These are phyloP conservation scores for Moringa oleifera DNA, from an alignment of 345 rosid species.

Conservation along the genomic window DNA sequence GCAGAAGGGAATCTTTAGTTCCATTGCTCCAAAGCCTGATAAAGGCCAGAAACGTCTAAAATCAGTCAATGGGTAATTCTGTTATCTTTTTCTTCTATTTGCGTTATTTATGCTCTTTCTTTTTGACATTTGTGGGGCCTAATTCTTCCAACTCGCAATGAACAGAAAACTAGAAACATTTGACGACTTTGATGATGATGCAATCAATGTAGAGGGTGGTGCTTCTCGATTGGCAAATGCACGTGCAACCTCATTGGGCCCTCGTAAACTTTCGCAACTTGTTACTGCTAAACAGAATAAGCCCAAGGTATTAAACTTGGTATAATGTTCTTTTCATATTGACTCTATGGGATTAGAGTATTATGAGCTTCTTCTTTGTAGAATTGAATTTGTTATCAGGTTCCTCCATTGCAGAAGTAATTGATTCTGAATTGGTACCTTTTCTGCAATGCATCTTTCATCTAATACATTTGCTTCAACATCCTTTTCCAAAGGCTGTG, in stretches of 20 bases:
- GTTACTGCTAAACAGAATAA: conserved; percentile 43
- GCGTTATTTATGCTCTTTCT: conserved; percentile 9
- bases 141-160: conserved; percentile 14
- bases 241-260: conserved; percentile 18
- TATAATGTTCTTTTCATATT: background rate
- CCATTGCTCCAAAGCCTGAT: conserved; percentile 38
- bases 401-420: background rate
- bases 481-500: conserved; percentile 38
- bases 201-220: conserved; percentile 32
- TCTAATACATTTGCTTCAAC: background rate
- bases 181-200: conserved; percentile 82
- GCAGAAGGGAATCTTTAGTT: conserved; percentile 47
- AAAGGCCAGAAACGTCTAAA: conserved; percentile 43
- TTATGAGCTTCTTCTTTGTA: background rate
- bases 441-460: too few species aligned
- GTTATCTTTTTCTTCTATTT: background rate
- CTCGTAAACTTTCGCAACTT: conserved; percentile 45
- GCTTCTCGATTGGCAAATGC: conserved; percentile 20
- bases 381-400: background rate
- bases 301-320: conserved; percentile 44
- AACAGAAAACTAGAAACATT: conserved; percentile 68
- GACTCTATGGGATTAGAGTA: too few species aligned
- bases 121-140: conserved; percentile 17
- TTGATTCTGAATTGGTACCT: background rate
- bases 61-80: conserved; percentile 53